Evolutionary conservation across 805 yeast genomes (phyloP).

Genomic region (Kluyveromyces siamensis): DNA sequence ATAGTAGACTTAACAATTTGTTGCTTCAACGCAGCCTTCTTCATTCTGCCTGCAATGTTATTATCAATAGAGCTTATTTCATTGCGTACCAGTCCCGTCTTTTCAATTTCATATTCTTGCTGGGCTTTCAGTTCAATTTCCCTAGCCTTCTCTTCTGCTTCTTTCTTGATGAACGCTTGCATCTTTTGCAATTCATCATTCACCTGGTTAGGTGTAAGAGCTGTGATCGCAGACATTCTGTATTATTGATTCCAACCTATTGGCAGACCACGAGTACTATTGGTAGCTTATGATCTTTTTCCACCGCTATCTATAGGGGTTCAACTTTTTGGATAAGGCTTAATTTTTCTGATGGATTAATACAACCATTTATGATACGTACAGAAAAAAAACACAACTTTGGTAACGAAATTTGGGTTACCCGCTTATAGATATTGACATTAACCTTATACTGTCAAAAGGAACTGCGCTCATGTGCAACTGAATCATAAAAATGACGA

Average conservation of each 20-base stretch:
- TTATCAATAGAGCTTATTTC: conserved; percentile 86
- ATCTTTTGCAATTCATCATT: conserved; percentile 92
- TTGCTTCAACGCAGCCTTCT: conserved; percentile 86
- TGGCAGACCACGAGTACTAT: neutral
- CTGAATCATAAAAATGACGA: no score
- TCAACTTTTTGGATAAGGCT: no score
- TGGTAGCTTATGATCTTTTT: neutral
- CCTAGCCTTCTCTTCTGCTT: conserved; percentile 97
- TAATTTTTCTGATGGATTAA: no score
- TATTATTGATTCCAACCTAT: neutral
- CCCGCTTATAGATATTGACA: no score
- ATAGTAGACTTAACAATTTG: conserved; percentile 94
- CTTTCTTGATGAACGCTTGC: conserved; percentile 98
- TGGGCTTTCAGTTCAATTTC: conserved; percentile 94
- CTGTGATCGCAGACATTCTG: conserved; percentile 29
- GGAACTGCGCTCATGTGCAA: no score
- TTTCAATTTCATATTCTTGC: conserved; percentile 97
- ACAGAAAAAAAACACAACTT: no score
- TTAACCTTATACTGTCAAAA: no score
- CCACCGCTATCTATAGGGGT: neutral
- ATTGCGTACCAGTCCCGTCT: conserved; percentile 86
- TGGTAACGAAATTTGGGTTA: no score
- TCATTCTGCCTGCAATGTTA: conserved; percentile 68
- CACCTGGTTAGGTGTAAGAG: conserved; percentile 47
- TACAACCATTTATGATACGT: no score